Evolutionary conservation across 805 yeast species (phyloP), one percentile per base, ranked within the genome.

Genomic region (Candida bentonensis): DNA sequence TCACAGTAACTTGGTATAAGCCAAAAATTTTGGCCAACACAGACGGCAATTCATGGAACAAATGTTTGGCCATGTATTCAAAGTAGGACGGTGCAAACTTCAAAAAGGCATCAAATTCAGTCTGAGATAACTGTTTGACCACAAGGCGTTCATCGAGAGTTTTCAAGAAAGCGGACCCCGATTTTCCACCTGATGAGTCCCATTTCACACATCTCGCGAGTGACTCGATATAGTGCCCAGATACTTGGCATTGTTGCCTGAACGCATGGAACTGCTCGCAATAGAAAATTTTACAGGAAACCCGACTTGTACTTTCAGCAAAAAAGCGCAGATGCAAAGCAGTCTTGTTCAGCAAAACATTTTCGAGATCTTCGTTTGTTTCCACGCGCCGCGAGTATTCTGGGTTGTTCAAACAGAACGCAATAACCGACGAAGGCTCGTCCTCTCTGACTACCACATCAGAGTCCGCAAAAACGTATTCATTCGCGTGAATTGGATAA

Each of bases 231-330:
- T 80, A 92, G 51, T 73, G 73, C 3, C 74, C 80, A 46, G 76
- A 76, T 45, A 79, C 76, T 0, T 85, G 87, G 66, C 96, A 89
- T 23, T 83, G 79, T 46, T 76, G 71, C 46, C 98, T 68, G 53
- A 92, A 79, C 0, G 97, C 96, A 57, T 89, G 96, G 64, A 92
- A 92, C 58, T 92, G 97, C 55, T 89, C 97, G 3, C 95, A 83
- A 67, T 82, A 92, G 59, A 89, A 92, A 4, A 94, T 82, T 61
- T 89, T 89, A 64, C 99, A 92, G 3, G 95, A 82, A 52, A 92
- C 69, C 15, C 75, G 74, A 0, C 95, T 82, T 28, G 72, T 70
- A 0, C 88, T 94, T 58, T 88, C 96, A 52, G 81, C 81, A 59
- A 86, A 86, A 58, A 88, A 92, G 56, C 87, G 79, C 58, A 94